Base-by-base conservation (phyloP, 1,284 basidiomycete species). In the Trichosporon ovoides region DNA sequence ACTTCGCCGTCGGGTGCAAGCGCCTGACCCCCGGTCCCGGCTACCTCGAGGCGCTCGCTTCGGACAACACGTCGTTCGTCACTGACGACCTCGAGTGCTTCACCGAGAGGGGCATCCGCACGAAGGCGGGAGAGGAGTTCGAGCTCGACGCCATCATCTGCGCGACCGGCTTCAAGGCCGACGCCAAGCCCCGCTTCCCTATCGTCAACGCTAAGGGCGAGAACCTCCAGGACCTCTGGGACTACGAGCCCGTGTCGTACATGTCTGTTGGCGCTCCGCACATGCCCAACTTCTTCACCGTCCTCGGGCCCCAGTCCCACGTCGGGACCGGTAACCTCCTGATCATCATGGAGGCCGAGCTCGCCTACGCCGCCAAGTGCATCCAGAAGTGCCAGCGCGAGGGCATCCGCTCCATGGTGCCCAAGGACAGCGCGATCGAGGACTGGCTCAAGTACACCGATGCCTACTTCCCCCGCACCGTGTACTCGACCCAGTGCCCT, bases 21-120 rank as follows among this genome's bases (percentile, higher is more conserved):
- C 60, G 74, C 4, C 65, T 69, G 1, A 76, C 74, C 0, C 74
- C 74, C 11, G 74, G 74, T 0, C 69, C 69, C 13, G 73, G 73
- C 3, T 76, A 70, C 62, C 68, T 76, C 59, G 73, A 74, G 58
- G 66, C 73, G 12, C 60, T 76, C 18, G 55, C 62, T 16, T 58
- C 62, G 55, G 56, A 59, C 48, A 71, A 74, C 28, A 69, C 73
- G 38, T 55, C 66, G n/a, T 58, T 72, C 35, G 62, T 63, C 36
- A 49, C 54, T 9, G 53, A 61, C 7, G 64, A 63, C 55, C 58
- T 71, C 52, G 56, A 56, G 34, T 49, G 55, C 33, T 62, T 71
- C 18, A 69, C 68, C 3, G 63, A 64, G 54, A 63, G 56, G 35
- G 69, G 69, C 3, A 58, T 71, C 40, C 55, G 61, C 14, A 65